Evolutionary conservation across 2,329 filamentous ascomycete species (phyloP).

Genomic region (Colletotrichum shisoi): DNA sequence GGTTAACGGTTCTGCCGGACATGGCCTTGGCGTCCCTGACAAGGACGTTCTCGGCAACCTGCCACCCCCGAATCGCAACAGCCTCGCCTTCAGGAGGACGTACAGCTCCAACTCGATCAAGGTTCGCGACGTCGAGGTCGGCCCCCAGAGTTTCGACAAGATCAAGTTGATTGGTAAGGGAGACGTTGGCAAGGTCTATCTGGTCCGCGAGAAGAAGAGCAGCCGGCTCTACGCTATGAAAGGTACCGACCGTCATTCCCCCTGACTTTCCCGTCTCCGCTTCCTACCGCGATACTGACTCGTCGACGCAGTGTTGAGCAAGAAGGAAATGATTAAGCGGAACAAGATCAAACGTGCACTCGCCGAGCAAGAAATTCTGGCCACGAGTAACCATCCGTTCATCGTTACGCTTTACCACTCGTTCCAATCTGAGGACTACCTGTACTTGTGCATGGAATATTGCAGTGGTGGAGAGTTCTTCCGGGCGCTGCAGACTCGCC

Average conservation of each 20-base stretch:
- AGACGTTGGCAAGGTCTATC: slow-evolving; percentile 97
- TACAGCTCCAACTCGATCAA: slow-evolving; percentile 99
- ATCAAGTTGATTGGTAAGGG: slow-evolving; percentile 99
- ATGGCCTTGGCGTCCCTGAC: slow-evolving; percentile 50
- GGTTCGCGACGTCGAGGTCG: slow-evolving; percentile 94
- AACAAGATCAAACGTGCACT: slow-evolving; percentile 99
- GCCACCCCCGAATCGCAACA: slow-evolving; percentile 70
- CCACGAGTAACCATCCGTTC: slow-evolving; percentile 98
- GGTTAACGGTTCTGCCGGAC: slow-evolving; percentile 46
- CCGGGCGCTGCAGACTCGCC: slow-evolving; percentile 91
- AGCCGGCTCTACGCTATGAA: slow-evolving; percentile 97
- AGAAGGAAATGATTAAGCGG: slow-evolving; percentile 99
- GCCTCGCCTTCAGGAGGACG: slow-evolving; percentile 85
- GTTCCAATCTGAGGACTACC: slow-evolving; percentile 97
- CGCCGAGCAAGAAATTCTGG: slow-evolving; percentile 96
- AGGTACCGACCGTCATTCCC: slow-evolving; percentile 65
- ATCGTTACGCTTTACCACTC: slow-evolving; percentile 99
- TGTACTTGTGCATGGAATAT: slow-evolving; percentile 99
- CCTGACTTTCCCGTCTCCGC: not conserved
- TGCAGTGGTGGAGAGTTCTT: slow-evolving; percentile 99
- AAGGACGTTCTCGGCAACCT: slow-evolving; percentile 67
- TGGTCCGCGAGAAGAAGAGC: slow-evolving; percentile 98
- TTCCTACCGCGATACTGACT: slow-evolving; percentile 48
- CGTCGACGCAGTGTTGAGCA: slow-evolving; percentile 79
- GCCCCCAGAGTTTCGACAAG: slow-evolving; percentile 96